Evolutionary conservation across 2,329 filamentous ascomycete genomes (phyloP), one percentile per base, ranked within the genome.

Genomic region (Sphaerulina musiva): DNA sequence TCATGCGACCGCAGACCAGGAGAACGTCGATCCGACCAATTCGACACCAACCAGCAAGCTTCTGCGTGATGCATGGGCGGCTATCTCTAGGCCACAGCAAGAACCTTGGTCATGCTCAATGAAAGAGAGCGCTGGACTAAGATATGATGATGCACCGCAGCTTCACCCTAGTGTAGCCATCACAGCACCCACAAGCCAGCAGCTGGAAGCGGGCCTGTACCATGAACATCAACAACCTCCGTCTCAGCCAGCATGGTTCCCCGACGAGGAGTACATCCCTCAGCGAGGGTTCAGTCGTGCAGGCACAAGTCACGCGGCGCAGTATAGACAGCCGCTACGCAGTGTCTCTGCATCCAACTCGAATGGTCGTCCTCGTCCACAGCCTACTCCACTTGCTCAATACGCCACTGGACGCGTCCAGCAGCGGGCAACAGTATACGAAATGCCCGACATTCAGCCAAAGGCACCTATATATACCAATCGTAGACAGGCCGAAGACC

Each of bases 41-140:
- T 59, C 56, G 4, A 59, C 61, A 8, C 63, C 59, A 8, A 55
- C 57, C 20, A 62, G 61, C 48, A 56, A 59, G n/a, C 23, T 60
- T 2, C 48, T 66, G 26, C 47, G 59, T 11, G 29, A 51, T 20
- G 61, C 58, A 20, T 49, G 56, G 3, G 7, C 26, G 42, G 31
- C 29, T n/a, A 40, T 51, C 9, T 9, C 48, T 9, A 34, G 20
- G 29, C 40, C 48, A 9, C 31, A 34, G 29, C 26, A 20, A 11
- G 9, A 23, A 6, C 14, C 8, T 10, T 10, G 23, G 9, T 44
- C 48, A 4, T 26, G 40, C 20, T 42, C 48, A 26, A 20, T 9
- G 40, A 40, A 23, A 23, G 14, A 23, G 3, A 39, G 48, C 17
- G 3, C 48, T 5, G 12, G 10, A 12, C 31, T 17, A 3, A 41